Base-by-base conservation (phyloP, 73 alveolate species). In the Paramecium sonneborni region DNA sequence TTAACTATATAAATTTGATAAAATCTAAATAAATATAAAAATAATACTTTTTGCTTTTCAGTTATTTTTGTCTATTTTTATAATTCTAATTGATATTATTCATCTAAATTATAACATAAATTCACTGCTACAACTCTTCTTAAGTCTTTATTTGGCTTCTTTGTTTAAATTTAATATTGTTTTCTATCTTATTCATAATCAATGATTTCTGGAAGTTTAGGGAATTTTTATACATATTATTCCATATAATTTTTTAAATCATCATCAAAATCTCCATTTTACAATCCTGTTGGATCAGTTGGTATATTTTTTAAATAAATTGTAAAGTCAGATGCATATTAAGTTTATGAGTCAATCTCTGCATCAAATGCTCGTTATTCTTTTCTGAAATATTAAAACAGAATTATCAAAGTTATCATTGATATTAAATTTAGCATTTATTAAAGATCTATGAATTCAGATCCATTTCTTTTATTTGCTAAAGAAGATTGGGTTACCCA, bases 291-390 rank as follows among this genome's bases (percentile, higher is more conserved):
- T 35, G 34, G 58, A n/a, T 32, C 58, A 3, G 37, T 74, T 35
- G 87, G 87, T 0, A 74, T 74, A 21, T 74, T 74, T 35, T 74
- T 74, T 30, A 74, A 35, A 35, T 35, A 38, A 1, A 74, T 24
- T 32, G 87, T 74, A 74, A 35, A 74, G 34, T 74, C 87, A 32
- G 87, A 74, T 3, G 67, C 39, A 74, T 74, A 74, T 35, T 21
- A 15, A 14, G 87, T 74, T 74, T 28, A 38, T 38, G 56, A 14
- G 34, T 74, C 87, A 14, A 32, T 35, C 26, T 35, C 67, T 9
- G 34, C 37, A 35, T 74, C 87, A 35, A 74, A 30, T 32, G 39
- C 87, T 10, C 87, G 28, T 74, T 74, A 15, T 12, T 28, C 56
- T 32, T 32, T 28, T 74, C 87, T 74, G 14, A 62, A 62, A 62